Conservation (phyloP, 129 eudicot species). For the Artemisia argyi region DNA sequence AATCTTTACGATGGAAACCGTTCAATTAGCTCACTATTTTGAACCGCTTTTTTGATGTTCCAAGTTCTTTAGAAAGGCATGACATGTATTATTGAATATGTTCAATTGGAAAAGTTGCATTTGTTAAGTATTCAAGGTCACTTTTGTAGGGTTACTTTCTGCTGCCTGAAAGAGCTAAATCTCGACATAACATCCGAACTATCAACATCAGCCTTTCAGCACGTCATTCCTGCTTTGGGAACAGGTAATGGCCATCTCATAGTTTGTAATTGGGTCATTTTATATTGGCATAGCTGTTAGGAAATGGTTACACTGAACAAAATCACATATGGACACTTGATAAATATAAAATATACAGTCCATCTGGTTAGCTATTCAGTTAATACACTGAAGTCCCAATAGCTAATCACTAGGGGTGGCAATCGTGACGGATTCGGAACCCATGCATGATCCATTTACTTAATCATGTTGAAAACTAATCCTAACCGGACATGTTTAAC, state of each 20-base stretch:
- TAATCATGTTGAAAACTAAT: too few species aligned
- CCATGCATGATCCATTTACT: too few species aligned
- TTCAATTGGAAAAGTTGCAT: background rate
- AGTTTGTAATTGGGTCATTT: conserved; percentile 6
- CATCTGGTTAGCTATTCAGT: conserved; percentile 15
- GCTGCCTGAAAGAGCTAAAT: conserved; percentile 80
- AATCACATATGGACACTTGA: too few species aligned
- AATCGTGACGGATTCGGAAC: too few species aligned
- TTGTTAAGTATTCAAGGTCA: background rate
- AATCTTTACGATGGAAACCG: background rate
- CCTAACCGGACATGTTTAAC: too few species aligned
- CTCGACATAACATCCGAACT: conserved; percentile 74
- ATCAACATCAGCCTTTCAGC: conserved; percentile 89
- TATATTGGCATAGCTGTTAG: conserved; percentile 4
- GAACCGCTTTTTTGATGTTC: background rate
- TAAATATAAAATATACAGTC: too few species aligned
- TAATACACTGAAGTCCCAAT: conserved; percentile 1
- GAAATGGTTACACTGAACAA: too few species aligned
- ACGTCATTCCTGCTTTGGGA: conserved; percentile 92
- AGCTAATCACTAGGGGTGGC: too few species aligned
- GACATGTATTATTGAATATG: background rate
- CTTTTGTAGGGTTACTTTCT: conserved; percentile 79
- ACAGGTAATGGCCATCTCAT: conserved; percentile 52
- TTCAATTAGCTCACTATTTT: background rate
- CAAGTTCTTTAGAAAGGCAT: background rate